Evolutionary conservation across 2,329 filamentous ascomycete genomes (phyloP).

Genomic region (Ilyonectria sp.): DNA sequence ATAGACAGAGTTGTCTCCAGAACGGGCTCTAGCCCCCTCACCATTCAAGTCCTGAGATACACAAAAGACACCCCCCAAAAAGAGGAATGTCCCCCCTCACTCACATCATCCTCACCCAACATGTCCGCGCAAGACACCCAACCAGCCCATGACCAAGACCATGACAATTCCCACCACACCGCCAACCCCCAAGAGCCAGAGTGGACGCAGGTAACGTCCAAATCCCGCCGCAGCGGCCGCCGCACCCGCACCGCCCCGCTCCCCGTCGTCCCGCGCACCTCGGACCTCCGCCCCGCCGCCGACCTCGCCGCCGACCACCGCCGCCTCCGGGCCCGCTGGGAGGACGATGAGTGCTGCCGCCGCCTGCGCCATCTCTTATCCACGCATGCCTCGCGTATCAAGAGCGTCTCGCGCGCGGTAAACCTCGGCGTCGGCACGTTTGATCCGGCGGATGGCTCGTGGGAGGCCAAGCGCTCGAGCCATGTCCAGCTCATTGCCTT

Average conservation of each 20-base stretch:
- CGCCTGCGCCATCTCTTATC: conserved; percentile 54
- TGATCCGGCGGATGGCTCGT: conserved; percentile 63
- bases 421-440: conserved; percentile 71
- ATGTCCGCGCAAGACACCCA: conserved; percentile 35
- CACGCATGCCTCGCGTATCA: conserved; percentile 35
- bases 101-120: background rate
- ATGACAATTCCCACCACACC: conserved; percentile 5
- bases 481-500: conserved; percentile 70
- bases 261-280: conserved; percentile 28
- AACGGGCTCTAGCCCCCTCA: background rate
- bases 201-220: conserved; percentile 48
- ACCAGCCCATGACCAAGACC: background rate
- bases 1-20: background rate
- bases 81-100: background rate
- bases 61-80: background rate
- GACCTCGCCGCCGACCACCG: conserved; percentile 52
- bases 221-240: conserved; percentile 34
- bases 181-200: conserved; percentile 31
- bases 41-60: background rate
- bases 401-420: conserved; percentile 55
- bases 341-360: conserved; percentile 44
- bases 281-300: conserved; percentile 37
- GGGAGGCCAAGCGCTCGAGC: conserved; percentile 61
- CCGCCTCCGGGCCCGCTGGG: conserved; percentile 48
- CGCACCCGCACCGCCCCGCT: conserved; percentile 14